Evolutionary conservation across 805 yeast species (phyloP).

Genomic region (Ogataea ramenticola): DNA sequence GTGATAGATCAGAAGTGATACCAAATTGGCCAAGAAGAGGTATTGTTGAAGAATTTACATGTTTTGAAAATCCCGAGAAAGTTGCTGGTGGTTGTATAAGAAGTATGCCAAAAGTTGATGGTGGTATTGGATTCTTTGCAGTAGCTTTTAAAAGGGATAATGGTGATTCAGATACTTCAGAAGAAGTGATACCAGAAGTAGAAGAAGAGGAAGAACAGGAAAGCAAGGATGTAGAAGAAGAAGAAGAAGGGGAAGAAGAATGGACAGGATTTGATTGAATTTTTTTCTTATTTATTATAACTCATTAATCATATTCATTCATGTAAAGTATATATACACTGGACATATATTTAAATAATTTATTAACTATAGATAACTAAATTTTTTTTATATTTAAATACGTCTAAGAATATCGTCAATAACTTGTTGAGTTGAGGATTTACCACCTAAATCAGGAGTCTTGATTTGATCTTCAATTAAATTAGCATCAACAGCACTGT

Average conservation of each 20-base stretch:
- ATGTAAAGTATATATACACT: no score
- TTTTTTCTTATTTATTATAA: background rate
- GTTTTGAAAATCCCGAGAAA: conserved; percentile 36
- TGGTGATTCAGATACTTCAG: background rate
- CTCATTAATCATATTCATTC: no score
- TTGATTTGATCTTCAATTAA: conserved; percentile 67
- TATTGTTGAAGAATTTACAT: conserved; percentile 56
- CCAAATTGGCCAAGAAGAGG: conserved; percentile 91
- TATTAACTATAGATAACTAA: background rate
- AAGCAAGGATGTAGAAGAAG: background rate
- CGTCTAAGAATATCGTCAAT: conserved; percentile 69
- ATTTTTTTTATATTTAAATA: conserved; percentile 20
- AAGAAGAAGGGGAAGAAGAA: conserved; percentile 21
- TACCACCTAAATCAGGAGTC: conserved; percentile 96
- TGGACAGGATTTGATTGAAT: conserved; percentile 29
- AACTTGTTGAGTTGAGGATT: conserved; percentile 79
- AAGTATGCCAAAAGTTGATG: conserved; percentile 79
- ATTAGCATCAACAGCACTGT: conserved; percentile 92
- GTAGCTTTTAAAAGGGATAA: conserved; percentile 66
- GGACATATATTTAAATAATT: no score
- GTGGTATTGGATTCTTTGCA: conserved; percentile 98
- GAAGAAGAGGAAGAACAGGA: background rate
- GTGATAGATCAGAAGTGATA: conserved; percentile 51
- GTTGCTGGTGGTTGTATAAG: conserved; percentile 85
- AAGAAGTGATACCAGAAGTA: background rate